Percentiles rank a stretch among this genome's conserved stretches.
These are phyloP conservation scores for Arachis monticola DNA, from an alignment of 331 rosid genomes.

Conservation along the genomic window DNA sequence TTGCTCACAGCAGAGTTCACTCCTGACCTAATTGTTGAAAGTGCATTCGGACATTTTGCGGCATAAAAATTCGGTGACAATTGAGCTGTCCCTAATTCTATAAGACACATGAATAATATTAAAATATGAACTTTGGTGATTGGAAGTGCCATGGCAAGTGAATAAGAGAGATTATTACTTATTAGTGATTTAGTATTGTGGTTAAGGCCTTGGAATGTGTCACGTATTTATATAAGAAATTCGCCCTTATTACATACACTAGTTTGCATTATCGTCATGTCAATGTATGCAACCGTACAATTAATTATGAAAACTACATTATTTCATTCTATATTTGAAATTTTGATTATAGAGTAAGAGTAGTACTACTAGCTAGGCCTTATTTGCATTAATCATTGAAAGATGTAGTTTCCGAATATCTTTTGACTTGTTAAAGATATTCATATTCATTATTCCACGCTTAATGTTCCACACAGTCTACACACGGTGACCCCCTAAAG, in stretches of 20 bases:
- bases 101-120: no score
- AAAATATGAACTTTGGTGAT: no score
- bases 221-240: conserved; percentile 32
- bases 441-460: neutral
- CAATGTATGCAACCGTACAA: conserved; percentile 8
- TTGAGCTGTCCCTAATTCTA: no score
- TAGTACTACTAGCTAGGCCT: neutral
- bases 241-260: neutral
- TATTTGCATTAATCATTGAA: conserved; percentile 2
- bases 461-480: neutral
- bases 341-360: neutral
- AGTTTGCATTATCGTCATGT: conserved; percentile 12
- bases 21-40: no score
- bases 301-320: neutral
- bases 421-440: conserved; percentile 14
- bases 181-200: conserved; percentile 12
- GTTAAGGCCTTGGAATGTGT: neutral
- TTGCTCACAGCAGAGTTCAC: no score
- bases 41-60: no score
- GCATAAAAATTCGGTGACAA: no score
- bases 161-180: no score
- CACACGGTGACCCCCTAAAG: neutral
- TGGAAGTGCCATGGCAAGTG: no score
- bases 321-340: no score
- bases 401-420: conserved; percentile 1